Percentiles rank a stretch among this genome's conserved stretches.
phyloP scores from a whole-genome alignment of 73 alveolate genomes.

The Diophrys sp. region DNA sequence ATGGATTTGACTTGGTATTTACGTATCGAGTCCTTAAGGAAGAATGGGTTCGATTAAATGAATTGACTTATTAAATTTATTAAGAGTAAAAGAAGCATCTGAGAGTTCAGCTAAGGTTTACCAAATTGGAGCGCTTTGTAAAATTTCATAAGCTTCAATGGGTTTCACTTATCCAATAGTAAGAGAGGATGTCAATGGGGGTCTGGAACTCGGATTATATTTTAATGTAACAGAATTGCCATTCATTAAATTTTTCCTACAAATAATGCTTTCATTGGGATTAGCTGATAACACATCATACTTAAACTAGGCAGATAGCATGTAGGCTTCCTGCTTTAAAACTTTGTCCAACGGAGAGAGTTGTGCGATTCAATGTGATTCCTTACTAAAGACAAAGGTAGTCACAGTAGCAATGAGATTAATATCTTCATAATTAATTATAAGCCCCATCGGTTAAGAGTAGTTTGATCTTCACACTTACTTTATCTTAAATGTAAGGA shows the following conservation, averaged over 20 bases:
- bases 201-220: constrained; percentile 76
- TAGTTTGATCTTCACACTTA: too few relatives aligned
- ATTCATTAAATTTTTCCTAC: constrained; percentile 67
- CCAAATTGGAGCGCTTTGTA: constrained; percentile 52
- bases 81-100: constrained; percentile 39
- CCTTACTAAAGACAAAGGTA: not conserved
- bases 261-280: constrained; percentile 13
- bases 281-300: not conserved
- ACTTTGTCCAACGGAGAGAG: not conserved
- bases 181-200: constrained; percentile 81
- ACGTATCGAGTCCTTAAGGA: too few relatives aligned
- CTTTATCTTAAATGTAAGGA: too few relatives aligned
- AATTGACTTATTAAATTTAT: constrained; percentile 42
- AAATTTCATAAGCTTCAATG: constrained; percentile 56
- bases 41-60: too few relatives aligned
- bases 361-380: not conserved
- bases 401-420: not conserved
- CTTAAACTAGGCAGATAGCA: not conserved
- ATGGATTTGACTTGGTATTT: too few relatives aligned
- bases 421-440: not conserved
- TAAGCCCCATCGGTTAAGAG: too few relatives aligned
- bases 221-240: constrained; percentile 74
- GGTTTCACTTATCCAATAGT: constrained; percentile 44
- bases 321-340: not conserved
- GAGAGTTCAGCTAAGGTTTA: constrained; percentile 51